Evolutionary conservation across 306 rosid species (phyloP), one percentile per base, ranked within the genome.

Genomic region (Rubus parviflorus): DNA sequence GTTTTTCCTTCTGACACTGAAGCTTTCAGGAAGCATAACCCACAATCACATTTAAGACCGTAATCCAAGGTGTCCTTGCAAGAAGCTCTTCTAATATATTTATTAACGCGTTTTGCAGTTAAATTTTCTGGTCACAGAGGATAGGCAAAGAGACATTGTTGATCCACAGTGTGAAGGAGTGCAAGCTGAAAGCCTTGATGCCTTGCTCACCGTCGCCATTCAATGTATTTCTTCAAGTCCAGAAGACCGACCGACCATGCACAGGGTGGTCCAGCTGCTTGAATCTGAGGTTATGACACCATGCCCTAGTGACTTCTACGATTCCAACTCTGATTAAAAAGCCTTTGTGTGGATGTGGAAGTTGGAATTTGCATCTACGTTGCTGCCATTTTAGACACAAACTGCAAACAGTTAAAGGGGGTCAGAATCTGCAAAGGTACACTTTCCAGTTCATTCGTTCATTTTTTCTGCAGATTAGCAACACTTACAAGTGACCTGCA

Each of bases 231-330:
- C 97, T 61, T 89, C 98, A 6, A 88, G 77, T 83, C 90, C 99
- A 30, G 98, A 92, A 71, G 99, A 92, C 74, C 92, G 98, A 51
- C 99, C 97, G 58, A 91, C 96, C 7, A 96, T 96, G 99, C 99
- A 96, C 75, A 86, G 99, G 79, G 97, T 96, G 64, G 93, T 92
- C 79, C 97, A 96, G 88, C 69, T 92, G 73, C 92, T 96, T 72
- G 99, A 96, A 86, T 86, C 99, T 37, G 99, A 96, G 85, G 92
- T 96, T 76, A 86, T 89, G 91, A 91, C 99, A 68, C 99, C 97
- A 9, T 96, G 98, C 91, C 98, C 96, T 63, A 92, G 99, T 72
- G 98, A 96, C 80, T 96, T 91, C 80, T 96, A 88, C 30, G 99
- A 91, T 80, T 88, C 98, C 68, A 88, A 67, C 84, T 90, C 97